Base-by-base conservation (phyloP, 495 filamentous ascomycete genomes). In the Penicillium crystallinum region DNA sequence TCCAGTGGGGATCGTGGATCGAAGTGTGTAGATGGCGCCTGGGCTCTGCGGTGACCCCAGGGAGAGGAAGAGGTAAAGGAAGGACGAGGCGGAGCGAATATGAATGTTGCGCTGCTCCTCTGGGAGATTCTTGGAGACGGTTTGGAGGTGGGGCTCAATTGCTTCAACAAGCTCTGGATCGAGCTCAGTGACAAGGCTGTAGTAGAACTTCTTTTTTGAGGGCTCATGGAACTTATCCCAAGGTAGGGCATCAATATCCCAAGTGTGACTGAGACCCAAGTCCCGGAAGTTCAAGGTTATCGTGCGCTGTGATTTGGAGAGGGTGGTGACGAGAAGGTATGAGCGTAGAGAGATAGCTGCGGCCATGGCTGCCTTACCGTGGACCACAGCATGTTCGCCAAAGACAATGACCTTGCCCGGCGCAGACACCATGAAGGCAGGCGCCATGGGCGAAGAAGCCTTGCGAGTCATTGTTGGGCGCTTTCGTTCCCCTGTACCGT, bases 381-480 rank as follows among this genome's bases (percentile, higher is more conserved):
- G 81, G 9, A 98, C 93, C 2, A 96, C 93, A 10, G 93, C 89
- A 74, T 98, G 93, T 66, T 98, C 93, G 47, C 93, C 93, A 69
- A 87, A 96, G 15, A 96, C 89, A 65, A 98, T 97, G 61, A 95
- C 92, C 69, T 98, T 98, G 29, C 91, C 93, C 11, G 93, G 93
- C 12, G 93, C 91, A 6, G 93, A 97, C 49, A 96, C 91, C 88
- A 97, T 95, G 57, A 97, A 98, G 38, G 91, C 74, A 5, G 92
- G 91, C 73, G 91, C 79, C 75, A 80, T 72, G 0, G 77, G 75
- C 9, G 76, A 77, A 4, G 76, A 78, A 5, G 68, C 46, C 44
- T 78, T 78, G 36, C 73, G 68, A 30, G 64, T 41, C 71, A 74
- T 74, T 40, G n/a, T 48, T 19, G 60, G 63, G 10, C 54, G 59